Percentiles rank a stretch among this genome's conserved stretches.
Evolutionary conservation across 805 yeast species (phyloP).

Genomic region (Cyberlindnera lachancei): DNA sequence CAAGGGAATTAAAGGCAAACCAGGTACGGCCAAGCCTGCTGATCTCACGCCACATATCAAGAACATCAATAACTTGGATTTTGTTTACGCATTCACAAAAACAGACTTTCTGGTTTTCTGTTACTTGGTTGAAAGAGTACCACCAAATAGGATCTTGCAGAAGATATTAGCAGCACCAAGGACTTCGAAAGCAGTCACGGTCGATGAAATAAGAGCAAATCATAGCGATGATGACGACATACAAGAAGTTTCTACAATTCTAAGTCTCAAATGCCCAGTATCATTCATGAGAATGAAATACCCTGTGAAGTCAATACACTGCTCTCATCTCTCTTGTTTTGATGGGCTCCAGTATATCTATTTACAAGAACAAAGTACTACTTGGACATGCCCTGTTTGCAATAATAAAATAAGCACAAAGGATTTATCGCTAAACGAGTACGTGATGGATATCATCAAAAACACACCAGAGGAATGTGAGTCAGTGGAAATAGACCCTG

Average conservation of each 20-base stretch:
- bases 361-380: conserved; percentile 71
- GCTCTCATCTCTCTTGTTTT: conserved; percentile 83
- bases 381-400: conserved; percentile 90
- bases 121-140: conserved; percentile 46
- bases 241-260: conserved; percentile 54
- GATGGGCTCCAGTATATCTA: conserved; percentile 70
- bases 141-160: conserved; percentile 35
- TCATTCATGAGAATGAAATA: conserved; percentile 59
- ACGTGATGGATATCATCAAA: conserved; percentile 52
- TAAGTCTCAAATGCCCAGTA: conserved; percentile 74
- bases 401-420: conserved; percentile 40
- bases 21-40: conserved; percentile 79
- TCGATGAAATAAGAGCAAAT: conserved; percentile 35
- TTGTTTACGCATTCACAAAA: conserved; percentile 53
- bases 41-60: conserved; percentile 53
- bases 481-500: conserved; percentile 55
- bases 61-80: conserved; percentile 35
- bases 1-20: conserved; percentile 67
- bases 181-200: conserved; percentile 44
- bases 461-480: conserved; percentile 50
- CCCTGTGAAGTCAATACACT: conserved; percentile 65
- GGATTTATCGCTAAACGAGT: conserved; percentile 70
- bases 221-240: conserved; percentile 57
- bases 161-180: conserved; percentile 39
- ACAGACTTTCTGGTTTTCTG: conserved; percentile 43